A percentile compares a stretch with the other conserved stretches of the same genome.
Conservation (phyloP, 495 filamentous ascomycete species). For the Lasiosphaeria ovina region DNA sequence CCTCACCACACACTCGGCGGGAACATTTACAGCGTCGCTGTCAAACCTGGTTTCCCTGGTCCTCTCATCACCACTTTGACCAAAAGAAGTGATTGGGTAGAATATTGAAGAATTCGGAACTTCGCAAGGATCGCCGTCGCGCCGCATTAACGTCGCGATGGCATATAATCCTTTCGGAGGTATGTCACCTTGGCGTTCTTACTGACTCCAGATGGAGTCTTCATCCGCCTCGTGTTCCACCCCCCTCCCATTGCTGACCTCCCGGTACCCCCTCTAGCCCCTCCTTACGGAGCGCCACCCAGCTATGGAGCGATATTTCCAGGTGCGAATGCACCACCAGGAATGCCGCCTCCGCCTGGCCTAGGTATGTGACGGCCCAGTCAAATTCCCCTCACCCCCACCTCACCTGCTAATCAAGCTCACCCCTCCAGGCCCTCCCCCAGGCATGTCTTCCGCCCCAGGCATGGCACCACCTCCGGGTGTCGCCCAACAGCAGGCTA, state of each 20-base stretch:
- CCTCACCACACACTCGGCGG: too few species aligned
- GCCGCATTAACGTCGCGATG: slow-evolving; percentile 27
- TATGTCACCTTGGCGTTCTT: slow-evolving; percentile 38
- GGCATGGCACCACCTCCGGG: slow-evolving; percentile 76
- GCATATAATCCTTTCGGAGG: slow-evolving; percentile 83
- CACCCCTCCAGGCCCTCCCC: slow-evolving; percentile 52
- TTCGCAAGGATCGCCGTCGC: background rate
- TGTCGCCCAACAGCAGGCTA: slow-evolving; percentile 72
- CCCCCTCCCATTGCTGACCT: slow-evolving; percentile 14
- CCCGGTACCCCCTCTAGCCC: slow-evolving; percentile 21
- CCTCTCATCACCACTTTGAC: too few species aligned
- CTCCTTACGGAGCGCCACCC: slow-evolving; percentile 70
- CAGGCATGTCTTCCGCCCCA: slow-evolving; percentile 76
- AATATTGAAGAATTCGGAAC: too few species aligned
- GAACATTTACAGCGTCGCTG: too few species aligned
- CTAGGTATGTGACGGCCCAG: slow-evolving; percentile 62
- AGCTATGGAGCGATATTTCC: slow-evolving; percentile 66
- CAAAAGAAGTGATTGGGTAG: too few species aligned
- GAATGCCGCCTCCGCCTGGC: slow-evolving; percentile 76
- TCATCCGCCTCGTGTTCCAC: background rate
- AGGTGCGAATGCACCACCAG: slow-evolving; percentile 57
- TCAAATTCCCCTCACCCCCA: slow-evolving; percentile 8
- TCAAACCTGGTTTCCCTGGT: too few species aligned
- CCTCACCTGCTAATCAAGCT: background rate
- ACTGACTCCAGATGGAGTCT: background rate